Evolutionary conservation across 2,329 filamentous ascomycete species (phyloP), one percentile per base, ranked within the genome.

Genomic region (Cladosporium sp.): DNA sequence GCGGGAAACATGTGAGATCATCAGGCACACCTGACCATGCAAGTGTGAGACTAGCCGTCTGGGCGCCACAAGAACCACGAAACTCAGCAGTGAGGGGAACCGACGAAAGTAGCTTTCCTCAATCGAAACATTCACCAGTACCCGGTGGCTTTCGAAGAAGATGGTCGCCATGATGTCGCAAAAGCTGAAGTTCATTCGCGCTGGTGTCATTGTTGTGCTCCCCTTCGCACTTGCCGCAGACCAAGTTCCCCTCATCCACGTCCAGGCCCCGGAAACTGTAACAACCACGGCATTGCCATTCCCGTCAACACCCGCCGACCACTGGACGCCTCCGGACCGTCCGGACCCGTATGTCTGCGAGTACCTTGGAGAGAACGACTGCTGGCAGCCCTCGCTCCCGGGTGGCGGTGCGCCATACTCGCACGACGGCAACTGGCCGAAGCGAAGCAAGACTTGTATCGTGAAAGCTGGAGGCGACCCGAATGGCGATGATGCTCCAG

Each of bases 401-500:
- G 53, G 64, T 21, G 68, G 70, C 48, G 70, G 70, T 6, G 65
- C 68, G 13, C 68, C 67, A 21, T 72, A 72, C 65, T 65, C 65
- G 18, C 67, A 70, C 46, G 65, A 67, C 23, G 67, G 67, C 39
- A 65, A 70, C 28, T 72, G 69, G 69, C 69, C 68, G n/a, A 61
- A 67, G 28, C 61, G 70, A 28, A 67, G 66, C 30, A 72, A 67
- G 60, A 72, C 67, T 8, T 73, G 71, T 58, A 43, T 56, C 23
- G 66, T 73, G 5, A 57, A 67, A 43, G 67, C 71, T 26, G 28
- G 65, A 25, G 64, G 62, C 28, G 64, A 70, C 5, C 60, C 60
- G 7, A 13, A 43, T 18, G 60, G 49, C 26, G 83, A 86, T 69
- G 84, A 86, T 72, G 80, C 81, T 28, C 82, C 83, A 16, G 81